A percentile compares a stretch with the other conserved stretches of the same genome.
These are phyloP conservation scores for Canavalia gladiata DNA, from an alignment of 306 rosid genomes.

Conservation along the genomic window DNA sequence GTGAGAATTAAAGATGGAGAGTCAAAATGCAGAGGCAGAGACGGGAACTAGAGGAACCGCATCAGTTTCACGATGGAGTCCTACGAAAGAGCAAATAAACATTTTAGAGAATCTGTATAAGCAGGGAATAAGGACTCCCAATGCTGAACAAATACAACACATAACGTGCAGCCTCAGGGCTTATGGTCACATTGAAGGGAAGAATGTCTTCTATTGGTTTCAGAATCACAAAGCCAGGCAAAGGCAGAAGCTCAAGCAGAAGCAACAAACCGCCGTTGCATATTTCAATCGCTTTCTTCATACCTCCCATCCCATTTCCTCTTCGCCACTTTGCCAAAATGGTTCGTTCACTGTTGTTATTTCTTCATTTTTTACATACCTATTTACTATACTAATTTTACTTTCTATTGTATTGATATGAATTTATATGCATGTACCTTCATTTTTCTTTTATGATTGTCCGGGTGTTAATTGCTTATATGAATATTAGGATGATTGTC, in stretches of 20 bases:
- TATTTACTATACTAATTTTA: neutral
- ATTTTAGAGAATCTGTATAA: constrained; percentile 66
- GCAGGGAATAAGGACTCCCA: constrained; percentile 77
- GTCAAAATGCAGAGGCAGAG: neutral
- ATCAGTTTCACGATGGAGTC: constrained; percentile 69
- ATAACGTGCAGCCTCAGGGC: constrained; percentile 58
- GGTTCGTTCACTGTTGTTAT: constrained; percentile 40
- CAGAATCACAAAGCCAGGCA: constrained; percentile 82
- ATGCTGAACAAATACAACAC: constrained; percentile 68
- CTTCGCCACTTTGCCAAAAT: constrained; percentile 52
- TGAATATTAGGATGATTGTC: no score
- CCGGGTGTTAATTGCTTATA: no score
- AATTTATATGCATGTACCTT: neutral
- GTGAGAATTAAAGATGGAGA: neutral
- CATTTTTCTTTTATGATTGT: no score
- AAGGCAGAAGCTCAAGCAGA: constrained; percentile 73
- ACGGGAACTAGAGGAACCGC: neutral
- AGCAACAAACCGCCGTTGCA: constrained; percentile 57
- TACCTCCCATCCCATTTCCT: constrained; percentile 34
- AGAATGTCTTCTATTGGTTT: constrained; percentile 86
- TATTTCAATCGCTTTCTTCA: constrained; percentile 52
- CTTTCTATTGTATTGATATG: neutral
- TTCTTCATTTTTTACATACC: neutral
- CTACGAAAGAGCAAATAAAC: constrained; percentile 75
- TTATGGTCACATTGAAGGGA: constrained; percentile 75